These are phyloP conservation scores for Cladosporium sp. DNA, from an alignment of 2,329 filamentous ascomycete species.

Conservation along the genomic window DNA sequence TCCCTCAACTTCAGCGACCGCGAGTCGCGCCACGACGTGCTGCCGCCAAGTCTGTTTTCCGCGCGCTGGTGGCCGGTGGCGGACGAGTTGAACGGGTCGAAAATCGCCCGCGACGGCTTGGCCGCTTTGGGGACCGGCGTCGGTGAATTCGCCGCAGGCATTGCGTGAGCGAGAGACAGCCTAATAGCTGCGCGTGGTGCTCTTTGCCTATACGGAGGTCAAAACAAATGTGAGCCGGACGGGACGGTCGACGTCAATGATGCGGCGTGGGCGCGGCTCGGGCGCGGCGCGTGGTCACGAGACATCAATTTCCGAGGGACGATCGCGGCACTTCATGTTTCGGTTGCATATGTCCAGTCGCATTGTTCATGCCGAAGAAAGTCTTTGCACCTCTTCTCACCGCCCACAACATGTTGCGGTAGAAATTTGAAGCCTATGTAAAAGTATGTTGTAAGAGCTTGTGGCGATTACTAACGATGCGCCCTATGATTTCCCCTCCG, in stretches of 20 bases:
- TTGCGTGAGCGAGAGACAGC: background rate
- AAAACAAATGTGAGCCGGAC: no score
- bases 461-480: no score
- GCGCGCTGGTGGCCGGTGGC: slow-evolving; percentile 77
- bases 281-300: background rate
- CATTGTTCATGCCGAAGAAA: background rate
- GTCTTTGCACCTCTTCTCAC: no score
- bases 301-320: background rate
- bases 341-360: background rate
- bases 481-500: no score
- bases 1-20: slow-evolving; percentile 61
- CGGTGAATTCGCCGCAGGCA: background rate
- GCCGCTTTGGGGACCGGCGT: slow-evolving; percentile 67
- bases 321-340: background rate
- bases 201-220: no score
- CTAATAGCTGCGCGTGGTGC: no score
- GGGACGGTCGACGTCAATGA: background rate
- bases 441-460: no score
- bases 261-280: no score
- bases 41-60: slow-evolving; percentile 57
- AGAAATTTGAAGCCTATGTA: no score
- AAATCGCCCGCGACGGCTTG: slow-evolving; percentile 91
- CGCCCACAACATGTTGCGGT: no score
- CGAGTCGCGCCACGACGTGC: slow-evolving; percentile 64
- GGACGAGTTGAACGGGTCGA: slow-evolving; percentile 93